A percentile compares a stretch with the other conserved stretches of the same genome.
phyloP scores from a whole-genome alignment of 1,284 basidiomycete genomes.

The Sphagnurus paluster region DNA sequence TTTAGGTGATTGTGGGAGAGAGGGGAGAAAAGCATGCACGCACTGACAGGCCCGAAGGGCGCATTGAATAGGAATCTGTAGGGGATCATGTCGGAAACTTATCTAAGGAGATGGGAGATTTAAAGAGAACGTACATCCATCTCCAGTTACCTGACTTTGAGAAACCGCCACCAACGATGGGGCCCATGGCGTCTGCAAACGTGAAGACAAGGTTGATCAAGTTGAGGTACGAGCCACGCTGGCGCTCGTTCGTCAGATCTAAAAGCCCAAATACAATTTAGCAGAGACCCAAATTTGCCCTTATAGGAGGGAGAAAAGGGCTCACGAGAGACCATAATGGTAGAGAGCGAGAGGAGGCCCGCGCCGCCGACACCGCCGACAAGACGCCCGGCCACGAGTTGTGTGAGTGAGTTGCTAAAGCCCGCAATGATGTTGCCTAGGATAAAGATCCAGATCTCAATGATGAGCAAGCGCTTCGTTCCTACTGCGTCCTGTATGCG shows the following conservation, averaged over 20 bases:
- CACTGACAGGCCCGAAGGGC: constrained; percentile 32
- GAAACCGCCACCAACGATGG: constrained; percentile 31
- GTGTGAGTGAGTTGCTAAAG: constrained; percentile 35
- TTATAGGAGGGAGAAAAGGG: not conserved
- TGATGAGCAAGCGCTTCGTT: constrained; percentile 27
- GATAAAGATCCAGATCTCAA: constrained; percentile 37
- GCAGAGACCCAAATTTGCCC: not conserved
- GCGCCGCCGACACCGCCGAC: constrained; percentile 43
- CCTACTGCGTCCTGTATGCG: constrained; percentile 31
- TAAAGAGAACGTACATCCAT: constrained; percentile 33
- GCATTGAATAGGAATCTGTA: constrained; percentile 34
- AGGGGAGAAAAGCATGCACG: constrained; percentile 12
- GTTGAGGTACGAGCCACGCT: constrained; percentile 34
- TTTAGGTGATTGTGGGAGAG: not conserved
- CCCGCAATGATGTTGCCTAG: constrained; percentile 43
- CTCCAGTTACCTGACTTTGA: constrained; percentile 34
- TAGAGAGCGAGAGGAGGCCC: constrained; percentile 38
- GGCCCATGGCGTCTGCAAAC: constrained; percentile 31
- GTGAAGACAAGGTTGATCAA: constrained; percentile 34
- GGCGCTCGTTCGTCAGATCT: constrained; percentile 34
- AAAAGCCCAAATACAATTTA: not conserved
- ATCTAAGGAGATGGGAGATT: not conserved
- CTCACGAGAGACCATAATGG: constrained; percentile 36
- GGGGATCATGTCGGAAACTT: not conserved
- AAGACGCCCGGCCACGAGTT: constrained; percentile 38